Base-by-base conservation (phyloP, 2,329 filamentous ascomycete genomes). In the Blumeria hordei region DNA sequence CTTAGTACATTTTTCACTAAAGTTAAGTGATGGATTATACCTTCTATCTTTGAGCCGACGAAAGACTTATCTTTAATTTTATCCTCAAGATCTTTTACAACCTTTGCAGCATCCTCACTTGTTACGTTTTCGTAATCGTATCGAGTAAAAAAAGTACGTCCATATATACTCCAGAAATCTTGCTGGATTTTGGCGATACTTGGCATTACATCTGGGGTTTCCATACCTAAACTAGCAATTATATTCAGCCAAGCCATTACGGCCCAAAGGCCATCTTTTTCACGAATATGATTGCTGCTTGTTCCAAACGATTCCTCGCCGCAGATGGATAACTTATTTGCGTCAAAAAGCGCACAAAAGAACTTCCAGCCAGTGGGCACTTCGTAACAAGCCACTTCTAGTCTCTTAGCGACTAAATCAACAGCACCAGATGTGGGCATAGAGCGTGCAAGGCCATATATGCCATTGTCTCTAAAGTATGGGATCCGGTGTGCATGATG, bases 291-390 rank as follows among this genome's bases (percentile, higher is more conserved):
- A 74, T 98, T 95, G 70, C 85, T 94, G 41, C 92, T 92, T 10
- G 92, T 98, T 61, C 92, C 92, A 69, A 98, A 98, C 60, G 85
- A 92, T 76, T 98, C 92, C 71, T 98, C 92, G 57, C 92, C 92
- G 67, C 92, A 98, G 68, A 98, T 98, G 65, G 92, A 94, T 66
- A 95, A 83, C 76, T 94, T 94, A 71, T 94, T 75, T 60, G 86
- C 83, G 66, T 95, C 88, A 64, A 95, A 94, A 57, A 95, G 77
- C 63, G 88, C 87, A 67, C 88, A 95, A 80, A 95, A 95, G 76
- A 95, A 95, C 71, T 95, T 95, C 92, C 92, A 98, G 64, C 92
- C 92, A 0, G 92, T 98, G 39, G 92, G 92, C 0, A 98, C 92
- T 71, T 98, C 92, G 71, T 98, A 98, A 71, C 80, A 83, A 71